Conservation (phyloP, 768 basidiomycete species). For the Scleroderma bovista region DNA sequence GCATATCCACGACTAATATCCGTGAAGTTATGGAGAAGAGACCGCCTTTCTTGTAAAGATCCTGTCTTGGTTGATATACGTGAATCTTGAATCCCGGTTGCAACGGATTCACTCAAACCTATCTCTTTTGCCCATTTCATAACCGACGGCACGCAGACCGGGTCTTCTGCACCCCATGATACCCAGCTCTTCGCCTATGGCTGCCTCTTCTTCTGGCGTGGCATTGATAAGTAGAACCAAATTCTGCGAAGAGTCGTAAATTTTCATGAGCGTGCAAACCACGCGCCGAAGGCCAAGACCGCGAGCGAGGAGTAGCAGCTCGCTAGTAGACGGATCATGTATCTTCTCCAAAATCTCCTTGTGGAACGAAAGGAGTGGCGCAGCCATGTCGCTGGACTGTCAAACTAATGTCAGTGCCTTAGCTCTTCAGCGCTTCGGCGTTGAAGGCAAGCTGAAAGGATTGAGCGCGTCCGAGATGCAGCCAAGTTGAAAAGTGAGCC, state of each 20-base stretch:
- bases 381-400: conserved; percentile 14
- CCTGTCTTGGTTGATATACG: conserved; percentile 54
- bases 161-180: conserved; percentile 89
- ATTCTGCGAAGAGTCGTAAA: conserved; percentile 82
- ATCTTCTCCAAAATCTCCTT: conserved; percentile 60
- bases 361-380: conserved; percentile 57
- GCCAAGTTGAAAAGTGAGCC: no score
- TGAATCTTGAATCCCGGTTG: conserved; percentile 8
- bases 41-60: conserved; percentile 83
- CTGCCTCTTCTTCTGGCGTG: conserved; percentile 79
- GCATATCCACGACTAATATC: conserved; percentile 92
- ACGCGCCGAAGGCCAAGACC: conserved; percentile 85
- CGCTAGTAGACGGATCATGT: conserved; percentile 69
- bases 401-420: no score
- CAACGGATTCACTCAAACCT: conserved; percentile 44
- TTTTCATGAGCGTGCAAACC: conserved; percentile 83
- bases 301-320: conserved; percentile 76
- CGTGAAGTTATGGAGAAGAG: conserved; percentile 89
- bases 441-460: no score
- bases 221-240: conserved; percentile 84
- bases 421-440: no score
- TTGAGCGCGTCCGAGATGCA: no score
- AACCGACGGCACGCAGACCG: conserved; percentile 74
- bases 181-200: conserved; percentile 88
- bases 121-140: conserved; percentile 76